These are phyloP conservation scores for Cicer cuneatum DNA, from an alignment of 306 rosid species.

Conservation along the genomic window DNA sequence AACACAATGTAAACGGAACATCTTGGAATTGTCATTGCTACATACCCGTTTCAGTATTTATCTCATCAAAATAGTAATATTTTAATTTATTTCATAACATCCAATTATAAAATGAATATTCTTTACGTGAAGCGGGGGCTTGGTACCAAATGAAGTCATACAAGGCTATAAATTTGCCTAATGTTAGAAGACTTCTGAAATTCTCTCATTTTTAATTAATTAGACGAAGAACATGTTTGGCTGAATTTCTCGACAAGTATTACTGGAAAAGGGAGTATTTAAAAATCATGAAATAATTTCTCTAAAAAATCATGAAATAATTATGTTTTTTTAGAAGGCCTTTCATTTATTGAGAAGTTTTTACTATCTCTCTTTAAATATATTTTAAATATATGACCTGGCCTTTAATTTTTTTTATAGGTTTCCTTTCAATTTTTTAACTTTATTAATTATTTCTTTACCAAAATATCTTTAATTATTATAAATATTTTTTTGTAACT, in stretches of 20 bases:
- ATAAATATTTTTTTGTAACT: no score
- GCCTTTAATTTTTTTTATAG: no score
- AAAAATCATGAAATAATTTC: not conserved
- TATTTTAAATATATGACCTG: no score
- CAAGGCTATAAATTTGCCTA: not conserved
- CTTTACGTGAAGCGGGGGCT: not conserved
- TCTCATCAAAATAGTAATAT: not conserved
- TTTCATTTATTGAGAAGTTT: no score
- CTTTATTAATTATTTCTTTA: no score
- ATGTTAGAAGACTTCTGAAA: not conserved
- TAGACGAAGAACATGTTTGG: not conserved
- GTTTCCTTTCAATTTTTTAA: no score
- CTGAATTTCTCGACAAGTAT: not conserved
- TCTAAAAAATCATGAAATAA: not conserved
- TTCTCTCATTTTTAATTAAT: not conserved
- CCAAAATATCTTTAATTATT: no score
- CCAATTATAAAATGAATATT: not conserved
- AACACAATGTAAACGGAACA: not conserved
- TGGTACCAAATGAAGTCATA: not conserved
- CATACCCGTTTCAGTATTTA: not conserved
- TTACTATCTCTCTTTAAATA: no score
- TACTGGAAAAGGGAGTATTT: not conserved
- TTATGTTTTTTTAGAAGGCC: no score
- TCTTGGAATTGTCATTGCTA: constrained; percentile 29
- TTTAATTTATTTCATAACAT: not conserved